phyloP scores from a whole-genome alignment of 1,139 yeast genomes.

The Yamadazyma diddensiae region DNA sequence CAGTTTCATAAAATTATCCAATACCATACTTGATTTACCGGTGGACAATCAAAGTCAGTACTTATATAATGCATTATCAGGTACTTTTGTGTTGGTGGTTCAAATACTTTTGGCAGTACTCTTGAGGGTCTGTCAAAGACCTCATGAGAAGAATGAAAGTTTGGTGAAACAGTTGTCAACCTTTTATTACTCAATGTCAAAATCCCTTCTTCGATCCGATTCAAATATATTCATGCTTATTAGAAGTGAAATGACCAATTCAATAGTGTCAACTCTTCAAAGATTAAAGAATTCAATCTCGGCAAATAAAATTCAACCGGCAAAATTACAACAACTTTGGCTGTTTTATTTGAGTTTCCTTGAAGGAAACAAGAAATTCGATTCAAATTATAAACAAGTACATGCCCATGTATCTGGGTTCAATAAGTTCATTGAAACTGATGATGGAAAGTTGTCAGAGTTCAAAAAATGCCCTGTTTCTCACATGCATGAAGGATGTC shows the following conservation, averaged over 20 bases:
- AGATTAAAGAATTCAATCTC: constrained; percentile 19
- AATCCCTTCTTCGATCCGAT: constrained; percentile 8
- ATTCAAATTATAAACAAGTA: constrained; percentile 31
- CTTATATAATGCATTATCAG: constrained; percentile 27
- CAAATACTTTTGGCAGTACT: constrained; percentile 39
- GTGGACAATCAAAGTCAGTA: constrained; percentile 20
- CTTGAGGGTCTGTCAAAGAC: constrained; percentile 21
- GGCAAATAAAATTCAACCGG: constrained; percentile 20
- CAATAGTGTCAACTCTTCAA: constrained; percentile 13
- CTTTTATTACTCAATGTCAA: constrained; percentile 11
- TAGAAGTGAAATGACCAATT: constrained; percentile 18
- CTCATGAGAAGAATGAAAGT: constrained; percentile 12
- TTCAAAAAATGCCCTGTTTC: constrained; percentile 19
- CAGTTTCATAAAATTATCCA: constrained; percentile 12
- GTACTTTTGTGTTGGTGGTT: constrained; percentile 29
- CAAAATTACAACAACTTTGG: constrained; percentile 39
- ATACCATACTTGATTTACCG: constrained; percentile 7
- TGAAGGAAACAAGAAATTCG: constrained; percentile 28
- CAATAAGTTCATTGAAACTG: constrained; percentile 11
- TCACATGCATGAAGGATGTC: constrained; percentile 6
- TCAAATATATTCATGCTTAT: constrained; percentile 13
- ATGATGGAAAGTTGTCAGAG: not conserved
- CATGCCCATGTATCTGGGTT: constrained; percentile 36
- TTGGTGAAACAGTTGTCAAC: constrained; percentile 13
- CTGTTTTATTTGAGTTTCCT: constrained; percentile 39